phyloP scores from a whole-genome alignment of 176 grass and related monocot genomes.

The Chloris gayana region DNA sequence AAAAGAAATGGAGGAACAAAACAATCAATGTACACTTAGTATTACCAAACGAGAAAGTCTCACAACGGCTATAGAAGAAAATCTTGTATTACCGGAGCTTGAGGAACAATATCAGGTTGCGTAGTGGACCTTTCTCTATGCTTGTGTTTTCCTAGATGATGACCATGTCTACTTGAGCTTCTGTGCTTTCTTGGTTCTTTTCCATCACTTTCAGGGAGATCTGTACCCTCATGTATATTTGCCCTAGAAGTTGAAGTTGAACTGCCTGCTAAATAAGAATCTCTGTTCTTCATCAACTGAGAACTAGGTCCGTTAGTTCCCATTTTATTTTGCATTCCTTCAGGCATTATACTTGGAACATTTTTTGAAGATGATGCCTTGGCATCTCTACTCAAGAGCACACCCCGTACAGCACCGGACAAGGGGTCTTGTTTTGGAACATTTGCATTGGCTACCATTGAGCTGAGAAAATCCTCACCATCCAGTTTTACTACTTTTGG shows the following conservation, averaged over 20 bases:
- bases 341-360: constrained; percentile 23
- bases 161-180: constrained; percentile 53
- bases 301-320: constrained; percentile 44
- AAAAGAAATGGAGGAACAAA: constrained; percentile 29
- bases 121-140: constrained; percentile 30
- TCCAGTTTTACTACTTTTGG: constrained; percentile 91
- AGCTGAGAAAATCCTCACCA: constrained; percentile 64
- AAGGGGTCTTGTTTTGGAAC: constrained; percentile 47
- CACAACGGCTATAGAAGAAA: constrained; percentile 72
- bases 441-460: constrained; percentile 36
- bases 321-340: constrained; percentile 41
- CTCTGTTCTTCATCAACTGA: constrained; percentile 27
- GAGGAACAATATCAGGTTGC: background rate
- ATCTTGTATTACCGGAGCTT: constrained; percentile 49
- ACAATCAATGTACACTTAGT: constrained; percentile 31
- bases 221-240: constrained; percentile 55
- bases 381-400: constrained; percentile 58
- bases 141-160: constrained; percentile 59
- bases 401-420: constrained; percentile 58
- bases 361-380: constrained; percentile 44
- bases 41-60: constrained; percentile 15
- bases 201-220: constrained; percentile 51
- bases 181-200: constrained; percentile 50
- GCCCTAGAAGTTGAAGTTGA: constrained; percentile 48
- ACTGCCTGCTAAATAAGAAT: constrained; percentile 34